Evolutionary conservation across 2,329 filamentous ascomycete genomes (phyloP).

Genomic region (Epichloe amarillans): DNA sequence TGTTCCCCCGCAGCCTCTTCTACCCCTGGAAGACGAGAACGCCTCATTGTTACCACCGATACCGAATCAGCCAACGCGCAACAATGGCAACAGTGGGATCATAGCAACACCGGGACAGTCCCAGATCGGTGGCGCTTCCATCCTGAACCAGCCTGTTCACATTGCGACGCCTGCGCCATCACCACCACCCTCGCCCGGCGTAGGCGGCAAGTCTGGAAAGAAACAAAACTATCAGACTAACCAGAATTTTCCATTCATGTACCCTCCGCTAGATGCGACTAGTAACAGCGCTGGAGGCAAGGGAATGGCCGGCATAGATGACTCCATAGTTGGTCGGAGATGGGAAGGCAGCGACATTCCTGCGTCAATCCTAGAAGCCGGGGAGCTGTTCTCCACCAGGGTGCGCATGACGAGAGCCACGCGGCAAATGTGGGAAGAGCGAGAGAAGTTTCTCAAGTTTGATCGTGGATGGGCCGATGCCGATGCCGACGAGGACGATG

Average conservation of each 20-base stretch:
- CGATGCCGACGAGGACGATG: constrained; percentile 24
- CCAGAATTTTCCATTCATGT: constrained; percentile 96
- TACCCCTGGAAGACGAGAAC: constrained; percentile 81
- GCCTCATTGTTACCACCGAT: constrained; percentile 81
- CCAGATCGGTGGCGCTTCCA: constrained; percentile 55
- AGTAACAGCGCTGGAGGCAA: constrained; percentile 89
- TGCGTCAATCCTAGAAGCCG: constrained; percentile 87
- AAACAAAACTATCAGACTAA: constrained; percentile 99
- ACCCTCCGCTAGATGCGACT: constrained; percentile 77
- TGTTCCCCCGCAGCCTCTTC: constrained; percentile 73
- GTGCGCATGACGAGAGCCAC: constrained; percentile 87
- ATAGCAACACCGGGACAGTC: constrained; percentile 40
- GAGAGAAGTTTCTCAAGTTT: constrained; percentile 81
- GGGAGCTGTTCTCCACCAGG: constrained; percentile 76
- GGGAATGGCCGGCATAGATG: constrained; percentile 67
- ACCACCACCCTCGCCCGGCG: constrained; percentile 76
- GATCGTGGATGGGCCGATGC: constrained; percentile 72
- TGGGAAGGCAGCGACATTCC: constrained; percentile 95
- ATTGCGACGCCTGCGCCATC: constrained; percentile 97
- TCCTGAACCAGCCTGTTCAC: constrained; percentile 89
- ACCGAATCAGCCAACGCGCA: constrained; percentile 56
- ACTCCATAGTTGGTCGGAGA: constrained; percentile 63
- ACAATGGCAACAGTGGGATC: constrained; percentile 47
- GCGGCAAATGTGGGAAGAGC: constrained; percentile 87
- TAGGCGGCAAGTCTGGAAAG: constrained; percentile 85